A percentile compares a stretch with the other conserved stretches of the same genome.
Evolutionary conservation across 805 yeast genomes (phyloP).

Genomic region (Myxozyma neotropica): DNA sequence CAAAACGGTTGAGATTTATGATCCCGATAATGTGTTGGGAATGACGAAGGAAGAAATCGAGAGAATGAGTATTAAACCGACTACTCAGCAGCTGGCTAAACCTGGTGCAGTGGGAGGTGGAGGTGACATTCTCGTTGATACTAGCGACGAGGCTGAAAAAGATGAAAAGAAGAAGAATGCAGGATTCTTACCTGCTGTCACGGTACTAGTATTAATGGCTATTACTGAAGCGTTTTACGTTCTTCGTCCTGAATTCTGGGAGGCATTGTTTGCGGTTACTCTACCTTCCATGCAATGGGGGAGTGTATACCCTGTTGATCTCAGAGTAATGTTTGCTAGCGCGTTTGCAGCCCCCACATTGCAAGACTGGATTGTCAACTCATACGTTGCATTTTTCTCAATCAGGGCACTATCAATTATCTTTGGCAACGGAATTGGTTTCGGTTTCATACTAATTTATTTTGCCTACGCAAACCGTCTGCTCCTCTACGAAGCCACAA

Average conservation of each 20-base stretch:
- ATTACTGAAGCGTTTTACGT: conserved; percentile 4
- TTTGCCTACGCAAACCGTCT: conserved; percentile 16
- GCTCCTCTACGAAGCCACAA: conserved; percentile 16
- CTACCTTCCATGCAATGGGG: conserved; percentile 10
- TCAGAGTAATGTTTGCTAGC: conserved; percentile 9
- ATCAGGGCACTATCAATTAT: conserved; percentile 18
- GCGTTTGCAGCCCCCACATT: conserved; percentile 18
- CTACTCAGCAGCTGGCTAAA: not conserved
- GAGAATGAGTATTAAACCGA: not conserved
- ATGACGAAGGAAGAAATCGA: not conserved
- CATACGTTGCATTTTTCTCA: conserved; percentile 19
- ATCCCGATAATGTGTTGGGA: not conserved
- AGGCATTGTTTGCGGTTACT: not conserved
- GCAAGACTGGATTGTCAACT: conserved; percentile 14
- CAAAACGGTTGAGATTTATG: not conserved
- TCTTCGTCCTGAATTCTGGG: conserved; percentile 16
- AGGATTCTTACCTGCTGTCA: conserved; percentile 8
- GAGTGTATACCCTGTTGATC: not conserved
- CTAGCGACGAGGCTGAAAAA: conserved; percentile 3
- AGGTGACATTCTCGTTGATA: conserved; percentile 10
- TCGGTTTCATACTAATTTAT: conserved; percentile 10
- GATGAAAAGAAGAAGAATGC: not conserved
- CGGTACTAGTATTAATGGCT: conserved; percentile 4
- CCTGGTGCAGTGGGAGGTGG: conserved; percentile 13
- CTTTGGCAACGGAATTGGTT: conserved; percentile 15